Evolutionary conservation across 805 yeast genomes (phyloP), one percentile per base, ranked within the genome.

Genomic region (Brettanomyces nanus): DNA sequence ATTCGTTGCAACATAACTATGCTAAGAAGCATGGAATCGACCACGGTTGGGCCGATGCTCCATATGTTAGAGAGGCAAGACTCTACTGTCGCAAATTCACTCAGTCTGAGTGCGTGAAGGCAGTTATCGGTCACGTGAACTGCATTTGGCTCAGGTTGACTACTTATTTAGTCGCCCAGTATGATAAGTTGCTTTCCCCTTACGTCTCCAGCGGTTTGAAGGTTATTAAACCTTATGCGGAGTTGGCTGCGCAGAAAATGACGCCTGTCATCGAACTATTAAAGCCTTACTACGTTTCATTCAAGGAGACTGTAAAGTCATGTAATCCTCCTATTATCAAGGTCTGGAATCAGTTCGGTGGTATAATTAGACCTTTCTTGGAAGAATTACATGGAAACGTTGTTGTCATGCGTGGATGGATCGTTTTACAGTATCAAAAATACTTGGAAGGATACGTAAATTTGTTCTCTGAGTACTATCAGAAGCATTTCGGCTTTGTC

Each of bases 381-480:
- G 30, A 28, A 28, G 13, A 6, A 28, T 15, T 28, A n/a, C n/a
- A n/a, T n/a, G n/a, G n/a, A n/a, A n/a, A n/a, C n/a, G n/a, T n/a
- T n/a, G n/a, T n/a, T n/a, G n/a, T n/a, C n/a, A n/a, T n/a, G n/a
- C n/a, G n/a, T n/a, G n/a, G n/a, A n/a, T 30, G 33, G 33, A 10
- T 26, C 21, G 19, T 13, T 6, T 6, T 2, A 6, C 19, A 17
- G 11, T 33, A 33, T 17, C 28, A 22, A 17, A 22, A 6, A 9
- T 34, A 27, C n/a, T 6, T 34, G 5, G 37, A 34, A 19, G 18
- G 23, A 6, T 34, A 34, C 31, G 37, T 34, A 7, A 13, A 13
- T 15, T 9, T 14, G 5, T 5, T 28, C 21, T 20, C 7, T 7
- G 26, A 21, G n/a, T 19, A 13, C 30, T 6, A 10, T 28, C 9